Evolutionary conservation across 2,329 filamentous ascomycete genomes (phyloP).

Genomic region (Colletotrichum spinosum): DNA sequence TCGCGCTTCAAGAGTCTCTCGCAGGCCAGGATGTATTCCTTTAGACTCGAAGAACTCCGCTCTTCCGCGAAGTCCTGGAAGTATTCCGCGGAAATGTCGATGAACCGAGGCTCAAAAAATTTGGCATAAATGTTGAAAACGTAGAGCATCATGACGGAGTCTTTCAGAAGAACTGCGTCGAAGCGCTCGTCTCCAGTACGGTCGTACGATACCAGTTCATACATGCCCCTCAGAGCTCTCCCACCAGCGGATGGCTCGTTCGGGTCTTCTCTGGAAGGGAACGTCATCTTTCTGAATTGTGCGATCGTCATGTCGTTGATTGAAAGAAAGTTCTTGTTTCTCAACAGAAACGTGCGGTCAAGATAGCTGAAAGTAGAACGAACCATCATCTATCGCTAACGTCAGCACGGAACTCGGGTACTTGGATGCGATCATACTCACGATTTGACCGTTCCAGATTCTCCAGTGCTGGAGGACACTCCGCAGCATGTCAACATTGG

Average conservation of each 20-base stretch:
- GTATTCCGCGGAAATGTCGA: slow-evolving; percentile 75
- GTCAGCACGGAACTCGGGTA: slow-evolving; percentile 32
- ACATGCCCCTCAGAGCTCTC: slow-evolving; percentile 70
- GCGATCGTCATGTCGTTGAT: slow-evolving; percentile 85
- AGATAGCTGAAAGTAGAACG: slow-evolving; percentile 94
- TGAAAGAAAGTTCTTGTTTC: slow-evolving; percentile 74
- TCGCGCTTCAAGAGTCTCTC: slow-evolving; percentile 78
- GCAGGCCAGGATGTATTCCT: slow-evolving; percentile 80
- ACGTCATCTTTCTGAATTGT: slow-evolving; percentile 76
- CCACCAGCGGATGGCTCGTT: slow-evolving; percentile 47
- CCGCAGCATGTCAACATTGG: slow-evolving; percentile 73
- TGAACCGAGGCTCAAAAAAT: slow-evolving; percentile 81
- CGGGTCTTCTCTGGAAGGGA: slow-evolving; percentile 44
- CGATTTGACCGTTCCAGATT: slow-evolving; percentile 82
- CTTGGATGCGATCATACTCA: slow-evolving; percentile 52
- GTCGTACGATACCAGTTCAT: slow-evolving; percentile 79
- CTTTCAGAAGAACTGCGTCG: slow-evolving; percentile 74
- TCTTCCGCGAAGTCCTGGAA: slow-evolving; percentile 77
- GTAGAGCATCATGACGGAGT: slow-evolving; percentile 85
- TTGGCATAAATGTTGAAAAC: slow-evolving; percentile 84
- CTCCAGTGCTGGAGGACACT: slow-evolving; percentile 72
- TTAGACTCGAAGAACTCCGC: slow-evolving; percentile 72
- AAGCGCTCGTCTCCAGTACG: slow-evolving; percentile 69
- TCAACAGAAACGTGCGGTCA: slow-evolving; percentile 88
- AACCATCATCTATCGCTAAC: slow-evolving; percentile 70